Percentiles rank a stretch among this genome's conserved stretches.
phyloP scores from a whole-genome alignment of 345 rosid species.

The Salix brachista region DNA sequence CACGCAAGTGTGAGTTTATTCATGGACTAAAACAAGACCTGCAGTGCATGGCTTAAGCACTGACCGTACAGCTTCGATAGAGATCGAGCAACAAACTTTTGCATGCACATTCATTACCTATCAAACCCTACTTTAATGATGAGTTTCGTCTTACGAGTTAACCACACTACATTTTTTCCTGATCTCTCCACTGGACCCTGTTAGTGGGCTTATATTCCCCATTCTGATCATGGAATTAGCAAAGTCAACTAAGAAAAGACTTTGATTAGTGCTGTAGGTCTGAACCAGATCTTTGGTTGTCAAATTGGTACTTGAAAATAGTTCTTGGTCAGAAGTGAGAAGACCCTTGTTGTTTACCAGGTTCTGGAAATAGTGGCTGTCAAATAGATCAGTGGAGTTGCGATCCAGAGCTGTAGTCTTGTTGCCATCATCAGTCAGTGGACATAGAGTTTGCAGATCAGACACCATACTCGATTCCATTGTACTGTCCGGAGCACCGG shows the following conservation, averaged over 20 bases:
- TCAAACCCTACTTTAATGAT: too few relatives aligned
- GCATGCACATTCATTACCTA: too few relatives aligned
- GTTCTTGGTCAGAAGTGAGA: slow-evolving; percentile 22
- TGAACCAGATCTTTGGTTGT: slow-evolving; percentile 15
- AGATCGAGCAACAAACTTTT: too few relatives aligned
- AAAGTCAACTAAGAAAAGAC: slow-evolving; percentile 3
- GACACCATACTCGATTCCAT: neutral
- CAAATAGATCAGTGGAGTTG: slow-evolving; percentile 24
- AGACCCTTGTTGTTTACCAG: slow-evolving; percentile 20
- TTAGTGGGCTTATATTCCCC: slow-evolving; percentile 45
- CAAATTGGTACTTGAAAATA: slow-evolving; percentile 8
- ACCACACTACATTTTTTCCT: slow-evolving; percentile 21
- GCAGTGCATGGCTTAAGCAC: neutral
- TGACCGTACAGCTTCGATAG: too few relatives aligned
- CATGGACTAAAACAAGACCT: neutral
- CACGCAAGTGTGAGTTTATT: neutral
- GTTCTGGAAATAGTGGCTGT: slow-evolving; percentile 27
- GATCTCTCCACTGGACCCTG: slow-evolving; percentile 16
- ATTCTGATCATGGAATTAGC: slow-evolving; percentile 21
- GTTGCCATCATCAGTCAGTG: slow-evolving; percentile 14
- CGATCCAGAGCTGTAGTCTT: slow-evolving; percentile 18
- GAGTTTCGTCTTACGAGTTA: neutral
- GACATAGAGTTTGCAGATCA: slow-evolving; percentile 15
- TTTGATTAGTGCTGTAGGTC: slow-evolving; percentile 6
- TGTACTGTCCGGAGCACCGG: slow-evolving; percentile 16